A percentile compares a stretch with the other conserved stretches of the same genome.
phyloP scores from a whole-genome alignment of 208 protist genomes.

The Porcisia hertigi region DNA sequence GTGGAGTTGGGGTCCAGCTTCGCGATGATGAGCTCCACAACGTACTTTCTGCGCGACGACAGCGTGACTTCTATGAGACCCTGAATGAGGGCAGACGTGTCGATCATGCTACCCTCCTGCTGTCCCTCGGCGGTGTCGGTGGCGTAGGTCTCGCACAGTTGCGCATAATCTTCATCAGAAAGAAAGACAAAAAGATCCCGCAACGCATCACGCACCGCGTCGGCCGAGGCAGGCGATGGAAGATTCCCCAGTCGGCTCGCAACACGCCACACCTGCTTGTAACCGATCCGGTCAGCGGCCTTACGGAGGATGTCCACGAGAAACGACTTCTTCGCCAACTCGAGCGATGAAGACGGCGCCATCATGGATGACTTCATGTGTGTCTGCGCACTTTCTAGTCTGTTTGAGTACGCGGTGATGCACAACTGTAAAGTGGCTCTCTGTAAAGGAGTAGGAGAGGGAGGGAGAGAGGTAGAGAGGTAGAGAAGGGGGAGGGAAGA shows the following conservation, averaged over 20 bases:
- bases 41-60: conserved; percentile 60
- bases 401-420: background rate
- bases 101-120: conserved; percentile 5
- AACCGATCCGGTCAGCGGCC: conserved; percentile 62
- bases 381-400: background rate
- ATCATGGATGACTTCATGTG: background rate
- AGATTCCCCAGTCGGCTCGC: conserved; percentile 42
- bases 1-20: conserved; percentile 56
- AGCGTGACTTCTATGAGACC: conserved; percentile 42
- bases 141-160: conserved; percentile 37
- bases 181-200: conserved; percentile 68
- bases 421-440: background rate
- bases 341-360: conserved; percentile 20
- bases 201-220: conserved; percentile 60
- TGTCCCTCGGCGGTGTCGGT: background rate
- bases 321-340: conserved; percentile 23
- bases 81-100: conserved; percentile 38
- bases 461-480: background rate
- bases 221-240: conserved; percentile 21
- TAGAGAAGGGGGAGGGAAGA: background rate
- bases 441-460: background rate
- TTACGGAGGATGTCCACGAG: conserved; percentile 49
- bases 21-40: conserved; percentile 59
- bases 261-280: conserved; percentile 70
- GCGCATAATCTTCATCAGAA: conserved; percentile 54